phyloP scores from a whole-genome alignment of 371 early-diverging fungal genomes.

The Circinella umbellata region DNA sequence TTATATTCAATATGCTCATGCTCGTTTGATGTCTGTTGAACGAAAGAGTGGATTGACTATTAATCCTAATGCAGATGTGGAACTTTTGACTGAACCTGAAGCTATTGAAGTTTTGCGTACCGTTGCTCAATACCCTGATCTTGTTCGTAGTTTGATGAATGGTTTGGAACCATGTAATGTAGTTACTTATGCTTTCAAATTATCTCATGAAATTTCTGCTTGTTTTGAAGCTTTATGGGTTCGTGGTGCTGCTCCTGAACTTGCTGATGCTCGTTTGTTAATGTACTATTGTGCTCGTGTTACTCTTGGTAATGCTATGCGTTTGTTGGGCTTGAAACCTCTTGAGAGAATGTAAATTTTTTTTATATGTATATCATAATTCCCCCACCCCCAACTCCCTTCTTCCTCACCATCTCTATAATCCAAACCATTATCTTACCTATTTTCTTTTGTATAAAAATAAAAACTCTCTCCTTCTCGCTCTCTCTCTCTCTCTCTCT shows the following conservation, averaged over 20 bases:
- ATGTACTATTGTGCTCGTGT: conserved; percentile 79
- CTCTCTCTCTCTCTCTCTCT: neutral
- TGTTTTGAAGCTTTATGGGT: conserved; percentile 90
- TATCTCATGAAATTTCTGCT: conserved; percentile 85
- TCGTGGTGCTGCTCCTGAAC: conserved; percentile 72
- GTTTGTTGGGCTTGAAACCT: conserved; percentile 79
- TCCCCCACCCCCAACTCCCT: too few species aligned
- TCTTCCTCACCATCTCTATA: too few species aligned
- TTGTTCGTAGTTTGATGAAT: conserved; percentile 68
- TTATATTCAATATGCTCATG: conserved; percentile 98
- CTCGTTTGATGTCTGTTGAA: conserved; percentile 95
- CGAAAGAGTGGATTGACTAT: conserved; percentile 72
- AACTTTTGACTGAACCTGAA: conserved; percentile 73
- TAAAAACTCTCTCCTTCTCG: conserved; percentile 1
- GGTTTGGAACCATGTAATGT: conserved; percentile 93
- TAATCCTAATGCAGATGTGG: conserved; percentile 66
- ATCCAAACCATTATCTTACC: neutral
- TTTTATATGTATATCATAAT: neutral
- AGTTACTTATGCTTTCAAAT: conserved; percentile 91
- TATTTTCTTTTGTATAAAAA: neutral
- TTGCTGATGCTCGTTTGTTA: conserved; percentile 83
- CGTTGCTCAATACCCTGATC: conserved; percentile 92
- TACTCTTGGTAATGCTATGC: conserved; percentile 86
- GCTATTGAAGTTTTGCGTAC: conserved; percentile 80
- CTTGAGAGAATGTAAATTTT: conserved; percentile 83